phyloP scores from a whole-genome alignment of 192 early-diverging fungal genomes.

The Coemansia sp. region DNA sequence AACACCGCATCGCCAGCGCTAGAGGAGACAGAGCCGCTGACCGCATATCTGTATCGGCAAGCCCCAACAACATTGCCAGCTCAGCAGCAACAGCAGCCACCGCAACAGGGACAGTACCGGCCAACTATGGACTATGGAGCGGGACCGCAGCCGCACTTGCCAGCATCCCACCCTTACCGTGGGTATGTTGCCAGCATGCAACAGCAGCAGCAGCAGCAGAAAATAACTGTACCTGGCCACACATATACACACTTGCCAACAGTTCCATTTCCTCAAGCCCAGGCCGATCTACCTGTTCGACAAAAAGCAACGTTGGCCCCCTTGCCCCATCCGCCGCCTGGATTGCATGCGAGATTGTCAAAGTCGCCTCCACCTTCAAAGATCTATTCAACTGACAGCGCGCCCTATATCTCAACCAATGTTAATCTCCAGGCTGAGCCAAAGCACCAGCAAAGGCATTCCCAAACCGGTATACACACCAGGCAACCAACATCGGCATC shows the following conservation, averaged over 20 bases:
- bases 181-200: neutral
- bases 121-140: neutral
- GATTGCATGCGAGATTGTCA: conserved; percentile 1
- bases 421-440: neutral
- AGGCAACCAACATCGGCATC: conserved; percentile 15
- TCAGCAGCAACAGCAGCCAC: conserved; percentile 18
- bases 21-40: conserved; percentile 34
- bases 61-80: conserved; percentile 6
- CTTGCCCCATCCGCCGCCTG: neutral
- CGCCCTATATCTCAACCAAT: conserved; percentile 2
- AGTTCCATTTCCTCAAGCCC: conserved; percentile 20
- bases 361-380: conserved; percentile 3
- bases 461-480: conserved; percentile 1
- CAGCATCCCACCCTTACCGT: neutral
- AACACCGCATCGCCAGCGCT: conserved; percentile 28
- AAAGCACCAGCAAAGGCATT: conserved; percentile 2
- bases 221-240: neutral
- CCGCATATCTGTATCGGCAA: conserved; percentile 35
- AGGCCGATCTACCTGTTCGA: neutral
- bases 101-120: neutral
- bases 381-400: neutral
- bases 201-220: conserved; percentile 1
- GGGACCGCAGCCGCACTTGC: neutral
- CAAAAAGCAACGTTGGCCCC: neutral
- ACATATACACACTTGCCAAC: conserved; percentile 7